These are phyloP conservation scores for Letharia columbiana DNA, from an alignment of 495 filamentous ascomycete genomes.

Conservation along the genomic window DNA sequence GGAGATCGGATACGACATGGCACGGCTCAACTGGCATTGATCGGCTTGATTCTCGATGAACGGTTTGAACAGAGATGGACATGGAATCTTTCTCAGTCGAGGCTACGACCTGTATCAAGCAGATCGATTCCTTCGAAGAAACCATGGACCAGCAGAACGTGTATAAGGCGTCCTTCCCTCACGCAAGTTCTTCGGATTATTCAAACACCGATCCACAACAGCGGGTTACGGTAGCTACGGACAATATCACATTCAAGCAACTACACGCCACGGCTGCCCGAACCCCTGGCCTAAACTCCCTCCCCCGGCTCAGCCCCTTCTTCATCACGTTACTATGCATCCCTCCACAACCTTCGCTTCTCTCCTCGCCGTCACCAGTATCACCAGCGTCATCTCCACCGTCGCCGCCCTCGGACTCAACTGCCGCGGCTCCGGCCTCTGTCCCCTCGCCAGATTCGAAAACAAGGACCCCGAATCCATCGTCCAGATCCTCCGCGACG, in stretches of 20 bases:
- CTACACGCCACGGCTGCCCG: background rate
- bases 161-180: background rate
- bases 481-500: slow-evolving; percentile 14
- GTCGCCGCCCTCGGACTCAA: slow-evolving; percentile 15
- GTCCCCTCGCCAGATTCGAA: slow-evolving; percentile 7
- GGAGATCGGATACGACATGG: background rate
- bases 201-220: background rate
- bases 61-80: background rate
- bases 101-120: background rate
- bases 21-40: background rate
- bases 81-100: background rate
- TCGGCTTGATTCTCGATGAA: background rate
- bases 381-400: background rate
- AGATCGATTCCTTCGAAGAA: background rate
- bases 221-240: background rate
- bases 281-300: too few species aligned
- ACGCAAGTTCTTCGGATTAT: background rate
- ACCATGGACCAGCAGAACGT: background rate
- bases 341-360: background rate
- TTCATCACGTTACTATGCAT: slow-evolving; percentile 3
- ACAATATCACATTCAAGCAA: background rate
- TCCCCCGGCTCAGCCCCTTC: background rate
- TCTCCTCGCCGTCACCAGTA: background rate
- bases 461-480: slow-evolving; percentile 8
- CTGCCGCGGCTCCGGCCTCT: slow-evolving; percentile 19